These are phyloP conservation scores for Russula vinacea DNA, from an alignment of 768 basidiomycete species.

Conservation along the genomic window DNA sequence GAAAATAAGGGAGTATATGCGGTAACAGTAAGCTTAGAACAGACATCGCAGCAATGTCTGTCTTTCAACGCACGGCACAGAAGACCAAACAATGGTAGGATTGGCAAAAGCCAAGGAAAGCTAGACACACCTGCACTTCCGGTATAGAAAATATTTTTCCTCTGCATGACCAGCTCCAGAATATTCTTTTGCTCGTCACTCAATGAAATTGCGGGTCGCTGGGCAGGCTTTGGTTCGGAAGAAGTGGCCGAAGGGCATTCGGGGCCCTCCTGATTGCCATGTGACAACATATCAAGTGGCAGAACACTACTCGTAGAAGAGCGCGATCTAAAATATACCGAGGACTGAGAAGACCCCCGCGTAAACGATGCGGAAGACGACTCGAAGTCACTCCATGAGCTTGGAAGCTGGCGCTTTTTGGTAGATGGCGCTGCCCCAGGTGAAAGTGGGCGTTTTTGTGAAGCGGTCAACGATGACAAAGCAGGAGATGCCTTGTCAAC, in stretches of 20 bases:
- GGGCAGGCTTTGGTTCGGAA: conserved; percentile 25
- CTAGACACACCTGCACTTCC: conserved; percentile 82
- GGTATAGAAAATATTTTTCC: conserved; percentile 87
- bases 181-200: conserved; percentile 87
- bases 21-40: conserved; percentile 1
- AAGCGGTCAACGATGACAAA: conserved; percentile 24
- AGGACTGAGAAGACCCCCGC: conserved; percentile 6
- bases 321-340: background rate
- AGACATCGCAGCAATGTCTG: conserved; percentile 5
- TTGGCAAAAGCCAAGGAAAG: conserved; percentile 15
- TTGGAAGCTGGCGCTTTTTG: conserved; percentile 26
- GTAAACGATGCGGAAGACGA: background rate
- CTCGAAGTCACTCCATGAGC: conserved; percentile 22
- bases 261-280: conserved; percentile 23
- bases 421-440: conserved; percentile 5
- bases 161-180: conserved; percentile 68
- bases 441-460: conserved; percentile 32
- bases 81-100: background rate
- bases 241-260: conserved; percentile 28
- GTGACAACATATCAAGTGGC: conserved; percentile 19
- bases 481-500: conserved; percentile 10
- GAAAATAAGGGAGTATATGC: conserved; percentile 7
- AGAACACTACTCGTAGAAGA: conserved; percentile 1
- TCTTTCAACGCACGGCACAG: conserved; percentile 11
- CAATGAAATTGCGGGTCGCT: conserved; percentile 51